A percentile compares a stretch with the other conserved stretches of the same genome.
phyloP scores from a whole-genome alignment of 306 rosid genomes.

The Glycine soja region DNA sequence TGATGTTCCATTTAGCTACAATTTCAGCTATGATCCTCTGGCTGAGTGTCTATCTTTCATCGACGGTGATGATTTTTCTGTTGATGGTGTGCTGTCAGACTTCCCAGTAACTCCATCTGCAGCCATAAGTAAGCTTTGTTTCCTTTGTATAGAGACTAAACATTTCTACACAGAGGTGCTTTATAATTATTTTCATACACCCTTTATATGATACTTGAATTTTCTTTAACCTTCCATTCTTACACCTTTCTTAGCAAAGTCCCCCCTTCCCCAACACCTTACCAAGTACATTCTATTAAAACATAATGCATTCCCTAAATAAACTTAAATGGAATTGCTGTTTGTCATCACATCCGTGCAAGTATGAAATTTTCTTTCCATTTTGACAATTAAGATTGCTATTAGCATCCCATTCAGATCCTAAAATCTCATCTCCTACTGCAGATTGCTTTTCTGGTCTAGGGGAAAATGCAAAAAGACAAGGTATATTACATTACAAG shows the following conservation, averaged over 20 bases:
- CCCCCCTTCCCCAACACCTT: not conserved
- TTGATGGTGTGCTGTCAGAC: conserved; percentile 83
- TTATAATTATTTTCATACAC: conserved; percentile 10
- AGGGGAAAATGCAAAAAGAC: conserved; percentile 48
- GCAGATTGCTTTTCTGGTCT: conserved; percentile 81
- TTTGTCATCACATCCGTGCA: not conserved
- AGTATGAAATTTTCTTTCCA: not conserved
- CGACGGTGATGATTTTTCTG: conserved; percentile 67
- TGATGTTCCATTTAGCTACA: conserved; percentile 68
- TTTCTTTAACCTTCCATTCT: not conserved
- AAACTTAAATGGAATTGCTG: not conserved
- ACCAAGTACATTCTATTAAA: not conserved
- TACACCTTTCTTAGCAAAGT: too few relatives aligned
- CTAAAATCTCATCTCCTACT: conserved; percentile 43
- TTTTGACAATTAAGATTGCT: conserved; percentile 16
- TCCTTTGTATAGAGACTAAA: conserved; percentile 19
- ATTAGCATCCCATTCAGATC: conserved; percentile 9
- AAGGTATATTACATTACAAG: conserved; percentile 52
- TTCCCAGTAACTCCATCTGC: conserved; percentile 78
- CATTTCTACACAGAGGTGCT: not conserved
- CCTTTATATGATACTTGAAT: not conserved
- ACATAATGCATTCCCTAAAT: not conserved
- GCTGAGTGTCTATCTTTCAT: conserved; percentile 68
- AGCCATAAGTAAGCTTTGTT: conserved; percentile 71
- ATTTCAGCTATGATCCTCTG: conserved; percentile 84